Base-by-base conservation (phyloP, 2,329 filamentous ascomycete genomes). In the Aspergillus sclerotialis region DNA sequence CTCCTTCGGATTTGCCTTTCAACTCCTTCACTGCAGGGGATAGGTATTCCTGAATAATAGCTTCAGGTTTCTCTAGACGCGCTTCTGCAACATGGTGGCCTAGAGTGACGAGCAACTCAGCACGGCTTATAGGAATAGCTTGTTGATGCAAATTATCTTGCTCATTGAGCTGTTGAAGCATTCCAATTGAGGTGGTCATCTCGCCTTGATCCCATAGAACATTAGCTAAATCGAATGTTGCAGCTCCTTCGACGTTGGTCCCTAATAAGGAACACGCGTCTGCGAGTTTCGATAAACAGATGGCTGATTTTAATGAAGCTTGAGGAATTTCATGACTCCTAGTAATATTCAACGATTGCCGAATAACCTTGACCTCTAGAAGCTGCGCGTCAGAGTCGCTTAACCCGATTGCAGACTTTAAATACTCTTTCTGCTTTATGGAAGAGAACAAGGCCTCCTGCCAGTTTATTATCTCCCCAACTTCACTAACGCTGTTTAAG, bases 121-220 rank as follows among this genome's bases (percentile, higher is more conserved):
- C 78, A 29, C 78, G 75, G 33, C 80, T 86, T 18, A 94, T 74
- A 2, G 72, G 64, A 28, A 94, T 77, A 1, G 76, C 76, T 55
- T 93, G 84, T 38, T 75, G 77, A 35, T 76, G 76, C 2, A 85
- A 60, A 17, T 77, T 71, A 25, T 72, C 68, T 33, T 76, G 70
- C 28, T 70, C 67, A 35, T 83, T 75, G 8, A 95, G 72, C 28
- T 77, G 74, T 50, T 90, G 83, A 13, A 96, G 75, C 73, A 96
- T 89, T 24, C 81, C 76, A 39, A 98, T 94, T 0, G 92, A 94
- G 0, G 85, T 78, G 13, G 82, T 78, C 68, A 86, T 85, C 59
- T 98, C 90, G 9, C 88, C 88, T 55, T 94, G 84, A 42, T 93
- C 87, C 90, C 92, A 98, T 1, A 98, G 68, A 5, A 93, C 87